Base-by-base conservation (phyloP, 495 filamentous ascomycete species). In the Lophiostoma macrostomum region DNA sequence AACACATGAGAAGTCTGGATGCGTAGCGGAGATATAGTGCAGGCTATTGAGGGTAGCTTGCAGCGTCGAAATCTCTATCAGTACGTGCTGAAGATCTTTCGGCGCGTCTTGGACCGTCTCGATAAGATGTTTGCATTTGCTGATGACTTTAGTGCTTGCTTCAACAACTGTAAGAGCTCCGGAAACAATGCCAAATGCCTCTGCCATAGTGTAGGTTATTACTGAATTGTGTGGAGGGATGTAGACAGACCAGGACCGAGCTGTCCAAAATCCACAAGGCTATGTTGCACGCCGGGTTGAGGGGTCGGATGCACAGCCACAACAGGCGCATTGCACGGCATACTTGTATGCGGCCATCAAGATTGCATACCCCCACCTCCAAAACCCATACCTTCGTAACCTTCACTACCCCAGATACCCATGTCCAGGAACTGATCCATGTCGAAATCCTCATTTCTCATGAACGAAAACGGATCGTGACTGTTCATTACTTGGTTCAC, bases 381-480 rank as follows among this genome's bases (percentile, higher is more conserved):
- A 45, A 58, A 58, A 0, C 55, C 48, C 55, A 58, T 52, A 12
- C 22, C 55, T 27, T 51, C 31, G 29, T 58, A 58, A 14, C 28
- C 34, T 13, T 46, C 55, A 22, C 20, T 20, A 12, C 56, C 50
- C 56, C 56, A 60, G 23, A 60, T 44, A 5, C 50, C 37, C 24
- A 60, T 32, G 25, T 60, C 56, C 10, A 60, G 39, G 18, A 60
- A 54, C 20, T 48, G 25, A 31, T 60, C 56, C 56, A 60, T 60
- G 20, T 60, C 50, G 30, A 60, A 53, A 29, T 60, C 43, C 16
- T 20, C n/a, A 25, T 24, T 22, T n/a, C 24, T 19, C 49, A 60
- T 60, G 41, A 60, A 60, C 5, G 35, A 12, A 27, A 50, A 46
- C 5, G 49, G 32, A 30, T 53, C 56, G 25, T 34, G 30, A n/a